These are phyloP conservation scores for Gypsophila paniculata DNA, from an alignment of 179 eudicot genomes.

Conservation along the genomic window DNA sequence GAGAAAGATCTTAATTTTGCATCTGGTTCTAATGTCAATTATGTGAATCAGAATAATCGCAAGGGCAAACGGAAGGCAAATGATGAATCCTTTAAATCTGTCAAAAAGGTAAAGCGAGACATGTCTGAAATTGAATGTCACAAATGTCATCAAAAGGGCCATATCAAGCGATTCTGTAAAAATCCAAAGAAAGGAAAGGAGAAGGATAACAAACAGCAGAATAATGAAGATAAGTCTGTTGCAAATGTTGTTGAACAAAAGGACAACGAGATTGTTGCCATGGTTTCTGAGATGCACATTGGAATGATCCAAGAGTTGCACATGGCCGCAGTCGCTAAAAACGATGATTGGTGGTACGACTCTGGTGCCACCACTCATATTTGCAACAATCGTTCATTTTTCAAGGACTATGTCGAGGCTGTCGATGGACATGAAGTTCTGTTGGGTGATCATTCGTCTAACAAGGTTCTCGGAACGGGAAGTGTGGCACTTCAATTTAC, in stretches of 20 bases:
- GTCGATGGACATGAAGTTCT: slow-evolving; percentile 5
- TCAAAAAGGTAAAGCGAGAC: slow-evolving; percentile 9
- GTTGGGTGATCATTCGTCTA: background rate
- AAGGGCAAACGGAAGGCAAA: slow-evolving; percentile 4
- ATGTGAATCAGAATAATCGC: background rate
- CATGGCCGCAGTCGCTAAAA: slow-evolving; percentile 7
- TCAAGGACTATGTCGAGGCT: slow-evolving; percentile 6
- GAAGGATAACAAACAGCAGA: background rate
- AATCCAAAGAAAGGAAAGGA: slow-evolving; percentile 10
- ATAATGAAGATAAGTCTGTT: background rate
- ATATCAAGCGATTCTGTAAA: slow-evolving; percentile 1
- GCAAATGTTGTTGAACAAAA: slow-evolving; percentile 15
- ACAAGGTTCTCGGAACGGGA: slow-evolving; percentile 14
- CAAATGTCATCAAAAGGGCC: slow-evolving; percentile 6
- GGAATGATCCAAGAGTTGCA: slow-evolving; percentile 18
- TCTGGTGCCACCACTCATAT: slow-evolving; percentile 15
- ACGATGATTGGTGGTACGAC: slow-evolving; percentile 21
- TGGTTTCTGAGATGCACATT: slow-evolving; percentile 18
- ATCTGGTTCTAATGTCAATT: slow-evolving; percentile 7
- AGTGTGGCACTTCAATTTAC: slow-evolving; percentile 7
- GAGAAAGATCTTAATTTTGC: background rate
- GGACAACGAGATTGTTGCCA: slow-evolving; percentile 4
- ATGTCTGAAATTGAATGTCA: background rate
- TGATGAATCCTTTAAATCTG: background rate
- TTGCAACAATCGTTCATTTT: slow-evolving; percentile 1